Evolutionary conservation across 2,329 filamentous ascomycete species (phyloP).

Genomic region (Pseudophaeomoniella oleicola): DNA sequence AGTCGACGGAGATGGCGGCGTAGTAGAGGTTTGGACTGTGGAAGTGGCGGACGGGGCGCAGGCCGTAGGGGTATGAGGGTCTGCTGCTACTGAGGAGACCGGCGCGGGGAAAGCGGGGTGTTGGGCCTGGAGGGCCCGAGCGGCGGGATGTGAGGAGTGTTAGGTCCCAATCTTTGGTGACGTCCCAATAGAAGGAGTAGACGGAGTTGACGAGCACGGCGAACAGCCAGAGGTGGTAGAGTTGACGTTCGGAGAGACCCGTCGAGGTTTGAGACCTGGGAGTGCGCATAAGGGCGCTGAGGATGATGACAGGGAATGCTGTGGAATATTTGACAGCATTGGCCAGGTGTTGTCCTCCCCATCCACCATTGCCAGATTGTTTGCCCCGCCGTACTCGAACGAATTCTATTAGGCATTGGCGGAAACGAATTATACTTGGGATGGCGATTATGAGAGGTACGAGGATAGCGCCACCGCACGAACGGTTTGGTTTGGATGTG

Average conservation of each 20-base stretch:
- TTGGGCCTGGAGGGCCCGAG: slow-evolving; percentile 37
- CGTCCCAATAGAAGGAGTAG: slow-evolving; percentile 98
- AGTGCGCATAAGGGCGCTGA: slow-evolving; percentile 60
- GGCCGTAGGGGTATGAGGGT: slow-evolving; percentile 54
- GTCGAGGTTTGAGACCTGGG: slow-evolving; percentile 34
- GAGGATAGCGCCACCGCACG: slow-evolving; percentile 62
- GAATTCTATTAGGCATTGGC: slow-evolving; percentile 88
- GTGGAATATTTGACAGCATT: slow-evolving; percentile 94
- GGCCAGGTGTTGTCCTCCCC: slow-evolving; percentile 75
- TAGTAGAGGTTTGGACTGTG: slow-evolving; percentile 67
- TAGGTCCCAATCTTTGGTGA: slow-evolving; percentile 92
- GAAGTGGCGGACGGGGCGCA: slow-evolving; percentile 63
- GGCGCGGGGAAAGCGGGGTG: neutral
- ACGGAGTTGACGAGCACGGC: slow-evolving; percentile 70
- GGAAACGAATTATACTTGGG: slow-evolving; percentile 71
- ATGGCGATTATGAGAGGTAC: slow-evolving; percentile 74
- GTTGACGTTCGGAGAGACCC: slow-evolving; percentile 4
- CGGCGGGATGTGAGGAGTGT: slow-evolving; percentile 59
- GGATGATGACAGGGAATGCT: slow-evolving; percentile 79
- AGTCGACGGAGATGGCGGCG: slow-evolving; percentile 59
- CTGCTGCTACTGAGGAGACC: neutral
- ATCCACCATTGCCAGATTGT: slow-evolving; percentile 36
- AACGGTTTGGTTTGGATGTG: slow-evolving; percentile 66
- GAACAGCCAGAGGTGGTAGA: slow-evolving; percentile 43
- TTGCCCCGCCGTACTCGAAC: slow-evolving; percentile 47